A percentile compares a stretch with the other conserved stretches of the same genome.
Conservation (phyloP, 2,329 filamentous ascomycete genomes). For the Pyrenophora teres region DNA sequence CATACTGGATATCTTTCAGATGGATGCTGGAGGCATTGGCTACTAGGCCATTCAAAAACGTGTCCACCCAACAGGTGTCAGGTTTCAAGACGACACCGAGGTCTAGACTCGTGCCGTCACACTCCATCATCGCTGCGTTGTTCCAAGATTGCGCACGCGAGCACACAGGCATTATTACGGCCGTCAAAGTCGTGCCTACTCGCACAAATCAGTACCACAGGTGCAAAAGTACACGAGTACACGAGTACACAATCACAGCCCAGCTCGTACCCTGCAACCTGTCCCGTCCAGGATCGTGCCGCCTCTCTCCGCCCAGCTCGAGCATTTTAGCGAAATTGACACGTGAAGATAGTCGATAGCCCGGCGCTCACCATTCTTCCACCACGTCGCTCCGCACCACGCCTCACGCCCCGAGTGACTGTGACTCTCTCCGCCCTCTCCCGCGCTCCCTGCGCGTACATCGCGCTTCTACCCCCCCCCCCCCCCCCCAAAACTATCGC, state of each 20-base stretch:
- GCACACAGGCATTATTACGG: slow-evolving; percentile 30
- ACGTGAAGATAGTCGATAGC: slow-evolving; percentile 41
- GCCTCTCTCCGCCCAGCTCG: slow-evolving; percentile 10
- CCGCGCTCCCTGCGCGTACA: slow-evolving; percentile 31
- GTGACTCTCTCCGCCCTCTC: slow-evolving; percentile 13
- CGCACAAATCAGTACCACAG: slow-evolving; percentile 13
- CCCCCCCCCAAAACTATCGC: slow-evolving; percentile 13
- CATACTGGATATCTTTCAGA: neutral
- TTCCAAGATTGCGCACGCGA: slow-evolving; percentile 42
- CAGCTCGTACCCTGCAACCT: neutral
- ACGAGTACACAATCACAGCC: too few relatives aligned
- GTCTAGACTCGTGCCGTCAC: slow-evolving; percentile 3
- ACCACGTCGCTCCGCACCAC: slow-evolving; percentile 20
- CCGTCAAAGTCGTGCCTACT: slow-evolving; percentile 35
- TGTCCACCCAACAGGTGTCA: slow-evolving; percentile 5
- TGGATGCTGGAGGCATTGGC: neutral
- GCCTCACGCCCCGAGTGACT: slow-evolving; percentile 19
- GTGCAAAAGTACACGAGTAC: too few relatives aligned
- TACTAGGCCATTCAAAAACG: neutral
- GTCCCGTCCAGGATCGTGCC: neutral
- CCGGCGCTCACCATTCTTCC: slow-evolving; percentile 14
- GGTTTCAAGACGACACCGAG: neutral
- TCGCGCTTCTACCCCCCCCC: slow-evolving; percentile 27
- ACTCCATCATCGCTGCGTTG: slow-evolving; percentile 13
- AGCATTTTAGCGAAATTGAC: slow-evolving; percentile 23